Conservation (phyloP, 176 grass and related monocot genomes). For the Pharus latifolius region DNA sequence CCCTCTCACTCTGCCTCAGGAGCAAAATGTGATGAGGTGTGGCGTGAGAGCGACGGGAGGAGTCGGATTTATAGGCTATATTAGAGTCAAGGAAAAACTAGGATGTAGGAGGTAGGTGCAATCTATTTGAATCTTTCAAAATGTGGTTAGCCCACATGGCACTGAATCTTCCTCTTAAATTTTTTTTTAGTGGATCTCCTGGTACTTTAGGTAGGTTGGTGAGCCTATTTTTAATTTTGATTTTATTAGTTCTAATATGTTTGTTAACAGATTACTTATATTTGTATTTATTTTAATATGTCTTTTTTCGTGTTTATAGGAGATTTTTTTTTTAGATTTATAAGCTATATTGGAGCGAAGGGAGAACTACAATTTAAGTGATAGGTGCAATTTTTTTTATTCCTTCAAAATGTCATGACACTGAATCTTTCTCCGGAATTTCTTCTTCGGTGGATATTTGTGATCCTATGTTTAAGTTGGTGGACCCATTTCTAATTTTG, state of each 20-base stretch:
- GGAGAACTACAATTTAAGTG: too few species aligned
- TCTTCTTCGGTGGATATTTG: too few species aligned
- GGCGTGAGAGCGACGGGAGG: neutral
- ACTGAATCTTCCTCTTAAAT: neutral
- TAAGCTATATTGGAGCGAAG: neutral
- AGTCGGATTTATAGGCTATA: constrained; percentile 32
- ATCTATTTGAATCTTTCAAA: neutral
- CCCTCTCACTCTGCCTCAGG: neutral
- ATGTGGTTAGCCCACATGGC: neutral
- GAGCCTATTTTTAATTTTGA: too few species aligned
- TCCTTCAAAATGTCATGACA: neutral
- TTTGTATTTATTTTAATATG: too few species aligned
- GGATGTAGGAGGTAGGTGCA: neutral
- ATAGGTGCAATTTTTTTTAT: neutral
- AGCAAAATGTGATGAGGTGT: neutral
- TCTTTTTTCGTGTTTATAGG: too few species aligned
- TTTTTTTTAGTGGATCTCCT: neutral
- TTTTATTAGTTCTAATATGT: too few species aligned
- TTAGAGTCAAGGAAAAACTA: neutral
- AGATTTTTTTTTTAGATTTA: too few species aligned
- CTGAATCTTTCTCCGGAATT: too few species aligned
- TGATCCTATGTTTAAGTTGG: neutral
- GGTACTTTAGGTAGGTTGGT: too few species aligned
- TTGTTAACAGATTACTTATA: too few species aligned
- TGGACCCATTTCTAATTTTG: too few species aligned